A percentile compares a stretch with the other conserved stretches of the same genome.
phyloP scores from a whole-genome alignment of 1,139 yeast genomes.

The Ashbya aceris region DNA sequence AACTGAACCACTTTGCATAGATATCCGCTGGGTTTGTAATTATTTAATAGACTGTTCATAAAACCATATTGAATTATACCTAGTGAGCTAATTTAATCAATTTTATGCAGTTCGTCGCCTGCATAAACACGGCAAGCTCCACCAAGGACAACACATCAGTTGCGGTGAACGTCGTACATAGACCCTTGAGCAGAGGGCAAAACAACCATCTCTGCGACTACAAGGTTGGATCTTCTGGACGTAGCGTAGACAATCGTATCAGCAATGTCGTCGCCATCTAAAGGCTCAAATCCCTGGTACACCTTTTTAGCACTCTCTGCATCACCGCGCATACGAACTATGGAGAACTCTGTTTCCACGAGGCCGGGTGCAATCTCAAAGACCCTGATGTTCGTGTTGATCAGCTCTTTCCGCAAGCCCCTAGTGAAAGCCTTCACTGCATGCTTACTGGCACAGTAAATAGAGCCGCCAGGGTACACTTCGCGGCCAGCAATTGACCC shows the following conservation, averaged over 20 bases:
- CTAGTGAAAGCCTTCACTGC: conserved; percentile 71
- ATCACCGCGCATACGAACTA: conserved; percentile 71
- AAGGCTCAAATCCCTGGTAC: conserved; percentile 64
- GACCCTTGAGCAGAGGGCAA: conserved; percentile 77
- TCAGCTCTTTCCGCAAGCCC: conserved; percentile 68
- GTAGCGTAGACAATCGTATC: conserved; percentile 67
- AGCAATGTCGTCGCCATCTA: conserved; percentile 71
- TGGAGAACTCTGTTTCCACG: conserved; percentile 79
- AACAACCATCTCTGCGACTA: conserved; percentile 67
- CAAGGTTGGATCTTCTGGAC: conserved; percentile 65
- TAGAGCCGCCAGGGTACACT: conserved; percentile 77
- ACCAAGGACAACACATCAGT: not conserved
- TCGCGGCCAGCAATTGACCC: conserved; percentile 89
- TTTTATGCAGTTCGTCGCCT: too few relatives aligned
- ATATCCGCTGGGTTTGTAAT: not conserved
- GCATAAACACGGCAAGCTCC: too few relatives aligned
- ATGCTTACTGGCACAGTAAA: conserved; percentile 85
- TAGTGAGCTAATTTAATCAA: conserved; percentile 2
- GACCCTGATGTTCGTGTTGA: conserved; percentile 64
- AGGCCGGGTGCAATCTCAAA: conserved; percentile 83
- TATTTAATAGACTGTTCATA: not conserved
- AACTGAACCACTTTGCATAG: too few relatives aligned
- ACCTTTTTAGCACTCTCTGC: conserved; percentile 57
- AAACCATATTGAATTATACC: not conserved
- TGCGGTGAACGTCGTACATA: conserved; percentile 46